Percentiles rank a stretch among this genome's conserved stretches.
phyloP scores from a whole-genome alignment of 768 basidiomycete genomes.

The Hericium alpestre region DNA sequence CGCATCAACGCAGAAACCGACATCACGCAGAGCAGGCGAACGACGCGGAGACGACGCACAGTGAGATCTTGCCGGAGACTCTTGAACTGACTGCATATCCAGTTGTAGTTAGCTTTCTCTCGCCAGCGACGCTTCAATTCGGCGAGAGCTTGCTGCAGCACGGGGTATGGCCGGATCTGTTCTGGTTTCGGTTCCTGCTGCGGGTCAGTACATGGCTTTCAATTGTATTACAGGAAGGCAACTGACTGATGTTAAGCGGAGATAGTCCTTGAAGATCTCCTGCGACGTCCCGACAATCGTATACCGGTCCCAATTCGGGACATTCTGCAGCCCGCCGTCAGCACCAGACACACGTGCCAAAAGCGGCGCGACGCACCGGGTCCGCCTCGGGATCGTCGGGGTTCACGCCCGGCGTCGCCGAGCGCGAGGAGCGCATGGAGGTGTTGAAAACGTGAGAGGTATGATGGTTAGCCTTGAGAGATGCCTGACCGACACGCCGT shows the following conservation, averaged over 20 bases:
- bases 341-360: not conserved
- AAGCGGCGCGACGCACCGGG: constrained; percentile 38
- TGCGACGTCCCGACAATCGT: constrained; percentile 90
- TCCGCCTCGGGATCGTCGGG: constrained; percentile 64
- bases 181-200: constrained; percentile 86
- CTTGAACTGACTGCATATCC: constrained; percentile 98
- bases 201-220: not conserved
- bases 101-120: constrained; percentile 65
- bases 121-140: constrained; percentile 87
- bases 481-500: constrained; percentile 23
- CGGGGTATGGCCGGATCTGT: constrained; percentile 78
- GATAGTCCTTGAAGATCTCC: constrained; percentile 91
- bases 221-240: not conserved
- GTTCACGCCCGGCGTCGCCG: constrained; percentile 38
- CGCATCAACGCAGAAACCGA: constrained; percentile 1
- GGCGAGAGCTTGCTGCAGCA: constrained; percentile 75
- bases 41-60: constrained; percentile 39
- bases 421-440: constrained; percentile 22
- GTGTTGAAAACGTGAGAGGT: constrained; percentile 42
- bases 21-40: not conserved
- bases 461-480: constrained; percentile 28
- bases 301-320: constrained; percentile 90
- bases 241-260: constrained; percentile 81
- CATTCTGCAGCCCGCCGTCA: constrained; percentile 48
- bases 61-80: constrained; percentile 94